A percentile compares a stretch with the other conserved stretches of the same genome.
These are phyloP conservation scores for Pleurostoma richardsiae DNA, from an alignment of 2,329 filamentous ascomycete species.

Conservation along the genomic window DNA sequence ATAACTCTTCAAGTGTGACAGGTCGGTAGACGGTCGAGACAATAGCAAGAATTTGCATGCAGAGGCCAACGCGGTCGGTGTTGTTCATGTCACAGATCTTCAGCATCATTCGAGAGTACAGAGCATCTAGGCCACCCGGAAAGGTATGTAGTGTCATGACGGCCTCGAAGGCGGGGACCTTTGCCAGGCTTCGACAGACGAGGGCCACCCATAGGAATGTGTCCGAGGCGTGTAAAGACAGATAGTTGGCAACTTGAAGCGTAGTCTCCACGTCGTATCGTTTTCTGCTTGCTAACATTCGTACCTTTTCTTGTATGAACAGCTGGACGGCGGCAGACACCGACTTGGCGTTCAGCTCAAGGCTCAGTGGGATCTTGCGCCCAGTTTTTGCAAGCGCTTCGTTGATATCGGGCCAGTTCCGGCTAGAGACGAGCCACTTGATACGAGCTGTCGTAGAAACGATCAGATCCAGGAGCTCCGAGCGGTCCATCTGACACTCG, in stretches of 20 bases:
- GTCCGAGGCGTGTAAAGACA: slow-evolving; percentile 24
- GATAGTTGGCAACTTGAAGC: slow-evolving; percentile 12
- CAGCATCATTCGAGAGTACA: slow-evolving; percentile 32
- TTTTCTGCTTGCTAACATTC: slow-evolving; percentile 18
- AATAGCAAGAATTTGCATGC: slow-evolving; percentile 25
- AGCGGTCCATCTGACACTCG: too few relatives aligned
- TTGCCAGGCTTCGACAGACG: slow-evolving; percentile 24
- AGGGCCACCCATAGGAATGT: slow-evolving; percentile 41
- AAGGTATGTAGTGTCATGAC: slow-evolving; percentile 14
- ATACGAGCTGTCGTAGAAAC: too few relatives aligned
- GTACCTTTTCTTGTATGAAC: slow-evolving; percentile 30
- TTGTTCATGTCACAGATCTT: too few relatives aligned
- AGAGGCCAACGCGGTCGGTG: slow-evolving; percentile 19
- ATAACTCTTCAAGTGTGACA: slow-evolving; percentile 26
- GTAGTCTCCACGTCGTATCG: slow-evolving; percentile 14
- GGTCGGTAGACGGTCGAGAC: slow-evolving; percentile 26
- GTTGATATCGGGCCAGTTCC: slow-evolving; percentile 31
- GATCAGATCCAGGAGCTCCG: too few relatives aligned
- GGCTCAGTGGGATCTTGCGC: slow-evolving; percentile 19
- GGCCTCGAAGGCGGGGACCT: slow-evolving; percentile 5
- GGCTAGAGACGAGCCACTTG: too few relatives aligned
- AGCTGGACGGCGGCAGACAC: slow-evolving; percentile 10
- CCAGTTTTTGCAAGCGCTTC: slow-evolving; percentile 12
- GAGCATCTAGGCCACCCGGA: slow-evolving; percentile 23
- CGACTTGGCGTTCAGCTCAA: slow-evolving; percentile 30